phyloP scores from a whole-genome alignment of 108 stramenopile genomes.

The Nannochloropsis salina region DNA sequence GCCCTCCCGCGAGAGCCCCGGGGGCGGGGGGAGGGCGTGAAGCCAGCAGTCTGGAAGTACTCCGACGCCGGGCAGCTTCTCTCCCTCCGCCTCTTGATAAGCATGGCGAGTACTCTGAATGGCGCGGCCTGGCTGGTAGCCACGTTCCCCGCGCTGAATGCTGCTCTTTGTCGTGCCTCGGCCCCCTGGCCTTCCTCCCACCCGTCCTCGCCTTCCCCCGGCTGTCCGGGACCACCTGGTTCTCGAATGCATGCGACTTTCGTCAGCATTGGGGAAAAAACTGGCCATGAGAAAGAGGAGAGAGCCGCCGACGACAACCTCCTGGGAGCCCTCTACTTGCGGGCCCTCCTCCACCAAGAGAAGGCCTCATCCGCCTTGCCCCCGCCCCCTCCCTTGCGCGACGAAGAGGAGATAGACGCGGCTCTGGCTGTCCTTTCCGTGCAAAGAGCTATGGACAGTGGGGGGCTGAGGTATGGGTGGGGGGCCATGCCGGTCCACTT shows the following conservation, averaged over 20 bases:
- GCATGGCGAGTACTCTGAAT: not conserved
- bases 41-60: too few relatives aligned
- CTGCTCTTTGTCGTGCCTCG: not conserved
- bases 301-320: not conserved
- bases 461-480: not conserved
- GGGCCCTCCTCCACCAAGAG: not conserved
- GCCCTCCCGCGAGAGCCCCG: not conserved
- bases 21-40: not conserved
- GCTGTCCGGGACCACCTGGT: too few relatives aligned
- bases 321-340: not conserved
- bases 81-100: not conserved
- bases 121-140: slow-evolving; percentile 9
- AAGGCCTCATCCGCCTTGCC: not conserved
- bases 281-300: too few relatives aligned
- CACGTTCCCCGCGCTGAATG: not conserved
- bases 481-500: not conserved
- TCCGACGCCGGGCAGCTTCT: not conserved
- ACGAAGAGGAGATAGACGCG: not conserved
- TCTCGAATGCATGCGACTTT: too few relatives aligned
- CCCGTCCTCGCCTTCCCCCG: not conserved
- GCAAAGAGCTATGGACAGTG: not conserved
- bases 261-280: too few relatives aligned
- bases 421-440: slow-evolving; percentile 1
- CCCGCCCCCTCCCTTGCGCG: not conserved
- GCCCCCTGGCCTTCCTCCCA: not conserved